These are phyloP conservation scores for Rubia balearica DNA, from an alignment of 305 asterid species.

Conservation along the genomic window DNA sequence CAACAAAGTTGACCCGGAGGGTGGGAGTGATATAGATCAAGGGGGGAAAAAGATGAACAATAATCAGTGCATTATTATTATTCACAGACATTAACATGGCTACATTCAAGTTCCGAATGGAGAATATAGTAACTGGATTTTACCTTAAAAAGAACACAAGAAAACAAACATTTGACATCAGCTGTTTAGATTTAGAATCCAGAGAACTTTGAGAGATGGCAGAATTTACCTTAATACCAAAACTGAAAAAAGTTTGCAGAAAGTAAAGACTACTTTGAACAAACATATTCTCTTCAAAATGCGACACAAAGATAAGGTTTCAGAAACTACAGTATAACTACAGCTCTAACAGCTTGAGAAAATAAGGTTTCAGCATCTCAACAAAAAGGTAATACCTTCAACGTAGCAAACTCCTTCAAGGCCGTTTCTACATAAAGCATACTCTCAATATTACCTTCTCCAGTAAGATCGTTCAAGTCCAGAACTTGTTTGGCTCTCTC, in stretches of 20 bases:
- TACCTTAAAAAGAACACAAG: background rate
- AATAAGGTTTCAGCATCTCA: too few species aligned
- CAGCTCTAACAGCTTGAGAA: too few species aligned
- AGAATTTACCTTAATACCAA: background rate
- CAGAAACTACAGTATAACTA: too few species aligned
- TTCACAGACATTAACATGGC: background rate
- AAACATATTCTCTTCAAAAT: background rate
- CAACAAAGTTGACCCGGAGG: too few species aligned
- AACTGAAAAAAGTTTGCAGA: background rate
- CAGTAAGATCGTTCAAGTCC: slow-evolving; percentile 80
- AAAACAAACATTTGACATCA: background rate
- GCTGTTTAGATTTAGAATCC: slow-evolving; percentile 5
- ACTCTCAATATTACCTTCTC: slow-evolving; percentile 97
- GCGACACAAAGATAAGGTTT: slow-evolving; percentile 1
- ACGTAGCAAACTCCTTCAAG: slow-evolving; percentile 77
- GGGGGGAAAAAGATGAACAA: background rate
- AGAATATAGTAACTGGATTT: background rate
- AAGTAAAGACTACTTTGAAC: background rate
- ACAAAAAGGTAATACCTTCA: too few species aligned
- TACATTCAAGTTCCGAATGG: background rate
- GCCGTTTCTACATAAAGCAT: slow-evolving; percentile 95
- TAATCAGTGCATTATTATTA: background rate
- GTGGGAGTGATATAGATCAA: background rate
- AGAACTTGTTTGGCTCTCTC: slow-evolving; percentile 53
- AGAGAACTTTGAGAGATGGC: slow-evolving; percentile 7